These are phyloP conservation scores for Cladorrhinum samala DNA, from an alignment of 495 filamentous ascomycete genomes.

Conservation along the genomic window DNA sequence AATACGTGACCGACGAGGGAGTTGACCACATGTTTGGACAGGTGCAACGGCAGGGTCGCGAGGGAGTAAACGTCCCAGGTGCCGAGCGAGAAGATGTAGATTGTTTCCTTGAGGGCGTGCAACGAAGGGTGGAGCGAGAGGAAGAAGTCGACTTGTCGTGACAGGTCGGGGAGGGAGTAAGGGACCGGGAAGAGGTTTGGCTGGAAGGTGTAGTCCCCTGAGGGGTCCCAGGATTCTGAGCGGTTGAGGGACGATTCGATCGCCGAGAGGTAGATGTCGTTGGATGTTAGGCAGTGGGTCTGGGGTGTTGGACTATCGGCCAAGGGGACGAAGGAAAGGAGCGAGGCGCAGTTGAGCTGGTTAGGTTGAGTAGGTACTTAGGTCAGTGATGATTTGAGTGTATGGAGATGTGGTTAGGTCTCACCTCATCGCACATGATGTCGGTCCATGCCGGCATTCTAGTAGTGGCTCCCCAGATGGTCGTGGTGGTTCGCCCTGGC, in stretches of 20 bases:
- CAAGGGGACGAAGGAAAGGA: slow-evolving; percentile 28
- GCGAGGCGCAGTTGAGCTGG: slow-evolving; percentile 29
- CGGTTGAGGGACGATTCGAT: not conserved
- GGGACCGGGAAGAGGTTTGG: slow-evolving; percentile 25
- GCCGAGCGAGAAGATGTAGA: slow-evolving; percentile 43
- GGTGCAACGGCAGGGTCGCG: slow-evolving; percentile 31
- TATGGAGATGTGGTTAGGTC: not conserved
- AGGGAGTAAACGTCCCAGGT: slow-evolving; percentile 46
- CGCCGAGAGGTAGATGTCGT: slow-evolving; percentile 27
- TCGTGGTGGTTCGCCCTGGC: slow-evolving; percentile 10
- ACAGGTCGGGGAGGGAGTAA: slow-evolving; percentile 29
- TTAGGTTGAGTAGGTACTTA: not conserved
- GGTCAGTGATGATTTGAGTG: not conserved
- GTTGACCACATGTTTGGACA: not conserved
- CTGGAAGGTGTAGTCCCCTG: slow-evolving; percentile 38
- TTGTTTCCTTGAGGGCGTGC: slow-evolving; percentile 28
- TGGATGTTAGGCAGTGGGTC: slow-evolving; percentile 25
- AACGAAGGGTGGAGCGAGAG: slow-evolving; percentile 19
- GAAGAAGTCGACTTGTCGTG: slow-evolving; percentile 36
- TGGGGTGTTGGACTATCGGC: not conserved
- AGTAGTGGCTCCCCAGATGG: not conserved
- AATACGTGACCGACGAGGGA: not conserved
- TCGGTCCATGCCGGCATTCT: not conserved
- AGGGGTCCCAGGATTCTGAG: no score
- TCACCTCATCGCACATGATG: slow-evolving; percentile 2